These are phyloP conservation scores for Saksenaea oblongispora DNA, from an alignment of 371 early-diverging fungal genomes.

Conservation along the genomic window DNA sequence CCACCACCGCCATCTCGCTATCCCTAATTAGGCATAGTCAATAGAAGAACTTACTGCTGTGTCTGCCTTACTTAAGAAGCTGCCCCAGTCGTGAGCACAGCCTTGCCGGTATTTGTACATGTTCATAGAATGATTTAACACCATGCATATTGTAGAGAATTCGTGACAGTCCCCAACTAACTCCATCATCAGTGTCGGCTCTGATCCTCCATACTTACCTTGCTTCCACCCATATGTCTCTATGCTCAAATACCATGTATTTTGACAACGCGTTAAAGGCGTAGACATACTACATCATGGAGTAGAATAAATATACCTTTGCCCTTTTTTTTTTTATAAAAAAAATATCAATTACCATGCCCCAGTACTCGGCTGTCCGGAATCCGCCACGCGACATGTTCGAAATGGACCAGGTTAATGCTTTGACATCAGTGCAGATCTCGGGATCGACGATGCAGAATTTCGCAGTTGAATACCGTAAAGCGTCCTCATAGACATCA, in stretches of 20 bases:
- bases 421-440: constrained; percentile 31
- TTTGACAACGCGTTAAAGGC: constrained; percentile 51
- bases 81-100: constrained; percentile 26
- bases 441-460: constrained; percentile 21
- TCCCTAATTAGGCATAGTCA: constrained; percentile 5
- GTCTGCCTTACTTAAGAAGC: constrained; percentile 27
- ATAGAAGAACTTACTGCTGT: not conserved
- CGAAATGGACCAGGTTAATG: constrained; percentile 42
- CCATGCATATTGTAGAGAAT: constrained; percentile 61
- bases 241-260: constrained; percentile 50
- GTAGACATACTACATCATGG: constrained; percentile 49
- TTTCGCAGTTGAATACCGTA: constrained; percentile 4
- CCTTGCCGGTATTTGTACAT: constrained; percentile 14
- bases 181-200: not conserved
- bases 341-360: constrained; percentile 15
- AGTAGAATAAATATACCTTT: no score
- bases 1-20: constrained; percentile 12
- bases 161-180: constrained; percentile 61
- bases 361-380: constrained; percentile 35
- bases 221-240: constrained; percentile 50
- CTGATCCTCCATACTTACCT: constrained; percentile 34
- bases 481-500: constrained; percentile 3
- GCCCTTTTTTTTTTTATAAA: no score
- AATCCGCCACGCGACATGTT: constrained; percentile 55
- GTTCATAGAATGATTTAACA: constrained; percentile 28